Evolutionary conservation across 148 eudicot species (phyloP), one percentile per base, ranked within the genome.

Genomic region (Fagopyrum esculentum): DNA sequence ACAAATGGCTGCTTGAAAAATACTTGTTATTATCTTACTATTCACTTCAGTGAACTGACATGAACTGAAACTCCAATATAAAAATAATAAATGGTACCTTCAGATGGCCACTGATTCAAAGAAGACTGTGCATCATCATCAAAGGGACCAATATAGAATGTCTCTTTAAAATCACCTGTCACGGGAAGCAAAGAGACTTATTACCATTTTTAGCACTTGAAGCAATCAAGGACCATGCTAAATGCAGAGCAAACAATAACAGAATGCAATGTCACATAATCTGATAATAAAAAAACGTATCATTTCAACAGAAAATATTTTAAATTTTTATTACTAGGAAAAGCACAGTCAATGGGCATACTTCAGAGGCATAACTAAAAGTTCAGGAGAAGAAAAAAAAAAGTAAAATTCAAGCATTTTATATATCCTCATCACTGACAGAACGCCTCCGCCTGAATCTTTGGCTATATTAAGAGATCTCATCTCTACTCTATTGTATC

Each of bases 91-190:
- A 8, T 9, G 30, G 30, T 85, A 92, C 96, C 93, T 80, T 81
- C 83, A 57, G 90, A 77, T 76, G 98, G 95, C 95, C 96, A 90
- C 57, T 87, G 98, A 74, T 92, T 92, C 69, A 87, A 80, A 73
- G 69, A 44, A 54, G 78, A 40, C 6, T 9, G 45, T 43, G 73
- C 40, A 71, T 75, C 80, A 43, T 56, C 82, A 61, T 86, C 88
- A 73, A 90, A 48, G 63, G 88, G 83, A 35, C 98, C 93, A 64
- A 92, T 79, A 69, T 90, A 83, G 79, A 92, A 88, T 61, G 85
- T 80, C 82, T 92, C 98, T 86, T 92, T 92, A 22, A 81, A 70
- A 69, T 92, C 98, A 71, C 98, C 93, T 92, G 79, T 55, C 60
- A 72, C 44, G 9, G n/a, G 22, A 66, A 66, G 46, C 47, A 66